A percentile compares a stretch with the other conserved stretches of the same genome.
phyloP scores from a whole-genome alignment of 768 basidiomycete species.

The Collybia mongolica region DNA sequence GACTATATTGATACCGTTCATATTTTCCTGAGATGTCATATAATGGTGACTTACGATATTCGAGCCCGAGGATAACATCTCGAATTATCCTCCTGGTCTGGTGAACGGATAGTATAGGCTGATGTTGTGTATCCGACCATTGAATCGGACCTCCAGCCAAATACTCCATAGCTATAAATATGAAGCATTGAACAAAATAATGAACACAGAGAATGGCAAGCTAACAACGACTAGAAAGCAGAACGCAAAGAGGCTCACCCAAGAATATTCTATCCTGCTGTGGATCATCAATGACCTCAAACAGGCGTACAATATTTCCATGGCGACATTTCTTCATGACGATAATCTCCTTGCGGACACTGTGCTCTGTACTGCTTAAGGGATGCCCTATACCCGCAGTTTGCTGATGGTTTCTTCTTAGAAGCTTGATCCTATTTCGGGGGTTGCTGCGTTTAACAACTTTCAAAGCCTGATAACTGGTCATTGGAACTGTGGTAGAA shows the following conservation, averaged over 20 bases:
- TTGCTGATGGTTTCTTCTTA: conserved; percentile 40
- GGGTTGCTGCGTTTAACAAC: conserved; percentile 63
- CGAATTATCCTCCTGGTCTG: conserved; percentile 40
- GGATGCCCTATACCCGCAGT: conserved; percentile 23
- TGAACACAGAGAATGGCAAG: too few species aligned
- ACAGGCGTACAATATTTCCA: conserved; percentile 72
- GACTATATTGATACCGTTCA: conserved; percentile 19
- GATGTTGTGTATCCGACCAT: conserved; percentile 29
- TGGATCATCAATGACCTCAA: conserved; percentile 90
- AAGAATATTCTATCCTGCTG: conserved; percentile 81
- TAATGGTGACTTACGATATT: conserved; percentile 33
- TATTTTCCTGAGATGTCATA: too few species aligned
- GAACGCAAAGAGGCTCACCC: conserved; percentile 44
- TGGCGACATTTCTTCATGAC: conserved; percentile 89
- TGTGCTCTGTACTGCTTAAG: conserved; percentile 65
- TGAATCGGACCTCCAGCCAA: conserved; percentile 40
- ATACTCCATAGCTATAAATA: conserved; percentile 37
- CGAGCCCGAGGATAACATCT: conserved; percentile 40
- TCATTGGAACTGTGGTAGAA: neutral
- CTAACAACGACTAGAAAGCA: neutral
- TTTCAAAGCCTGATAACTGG: conserved; percentile 60
- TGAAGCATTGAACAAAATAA: neutral
- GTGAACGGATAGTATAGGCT: conserved; percentile 31
- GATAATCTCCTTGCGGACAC: conserved; percentile 83
- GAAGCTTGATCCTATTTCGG: conserved; percentile 59